phyloP scores from a whole-genome alignment of 139 green algal genomes.

The Zygnema cylindricum region DNA sequence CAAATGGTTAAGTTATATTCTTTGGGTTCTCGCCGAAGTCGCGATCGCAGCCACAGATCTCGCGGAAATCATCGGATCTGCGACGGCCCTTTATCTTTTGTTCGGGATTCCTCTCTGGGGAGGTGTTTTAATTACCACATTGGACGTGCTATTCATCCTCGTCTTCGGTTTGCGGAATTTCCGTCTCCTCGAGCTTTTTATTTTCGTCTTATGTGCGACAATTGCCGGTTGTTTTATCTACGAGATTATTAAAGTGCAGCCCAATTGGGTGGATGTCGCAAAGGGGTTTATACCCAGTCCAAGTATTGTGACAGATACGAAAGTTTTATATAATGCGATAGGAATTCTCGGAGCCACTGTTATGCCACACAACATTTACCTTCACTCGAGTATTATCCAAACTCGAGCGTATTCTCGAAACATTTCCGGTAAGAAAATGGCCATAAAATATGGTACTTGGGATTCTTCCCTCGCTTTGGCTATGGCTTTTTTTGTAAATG shows the following conservation, averaged over 20 bases:
- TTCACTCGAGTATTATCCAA: constrained; percentile 73
- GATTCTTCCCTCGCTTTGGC: constrained; percentile 69
- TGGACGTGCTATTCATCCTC: constrained; percentile 46
- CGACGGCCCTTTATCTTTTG: constrained; percentile 66
- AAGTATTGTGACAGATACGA: constrained; percentile 35
- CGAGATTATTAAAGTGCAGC: constrained; percentile 31
- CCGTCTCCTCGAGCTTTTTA: constrained; percentile 47
- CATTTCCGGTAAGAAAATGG: constrained; percentile 56
- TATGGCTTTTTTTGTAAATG: constrained; percentile 76
- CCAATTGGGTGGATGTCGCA: constrained; percentile 30
- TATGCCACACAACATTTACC: constrained; percentile 82
- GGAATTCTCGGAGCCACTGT: constrained; percentile 56
- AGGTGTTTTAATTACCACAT: constrained; percentile 70
- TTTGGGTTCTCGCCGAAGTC: constrained; percentile 72
- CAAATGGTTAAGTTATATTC: constrained; percentile 49
- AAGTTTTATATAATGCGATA: constrained; percentile 47
- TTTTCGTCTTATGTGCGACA: constrained; percentile 29
- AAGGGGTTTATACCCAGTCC: constrained; percentile 26
- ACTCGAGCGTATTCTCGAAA: constrained; percentile 69
- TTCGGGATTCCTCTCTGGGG: constrained; percentile 62
- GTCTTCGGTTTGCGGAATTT: constrained; percentile 35
- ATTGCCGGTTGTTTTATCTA: constrained; percentile 49
- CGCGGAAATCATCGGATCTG: constrained; percentile 65
- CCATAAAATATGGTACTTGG: constrained; percentile 68
- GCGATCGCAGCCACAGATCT: constrained; percentile 75